These are phyloP conservation scores for Ceriops tagal DNA, from an alignment of 345 rosid genomes.

Conservation along the genomic window DNA sequence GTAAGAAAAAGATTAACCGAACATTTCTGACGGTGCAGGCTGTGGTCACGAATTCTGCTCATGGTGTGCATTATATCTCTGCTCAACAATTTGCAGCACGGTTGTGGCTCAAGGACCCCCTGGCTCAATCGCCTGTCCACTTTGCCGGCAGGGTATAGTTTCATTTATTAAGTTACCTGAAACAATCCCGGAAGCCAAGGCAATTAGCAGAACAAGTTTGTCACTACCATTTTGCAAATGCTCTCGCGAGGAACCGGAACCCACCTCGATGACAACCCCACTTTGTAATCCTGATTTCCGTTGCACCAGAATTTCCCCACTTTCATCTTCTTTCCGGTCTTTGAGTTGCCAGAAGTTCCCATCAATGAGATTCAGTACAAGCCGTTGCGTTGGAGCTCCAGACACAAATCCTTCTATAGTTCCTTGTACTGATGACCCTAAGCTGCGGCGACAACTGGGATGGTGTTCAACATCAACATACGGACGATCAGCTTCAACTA, in stretches of 20 bases:
- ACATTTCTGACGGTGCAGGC: slow-evolving; percentile 42
- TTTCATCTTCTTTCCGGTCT: slow-evolving; percentile 67
- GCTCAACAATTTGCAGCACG: slow-evolving; percentile 59
- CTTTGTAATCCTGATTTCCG: slow-evolving; percentile 62
- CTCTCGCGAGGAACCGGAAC: slow-evolving; percentile 56
- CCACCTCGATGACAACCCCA: slow-evolving; percentile 50
- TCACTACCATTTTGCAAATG: slow-evolving; percentile 73
- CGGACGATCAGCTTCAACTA: slow-evolving; percentile 43
- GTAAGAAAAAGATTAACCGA: background rate
- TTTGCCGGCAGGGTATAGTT: slow-evolving; percentile 81
- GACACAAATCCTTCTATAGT: slow-evolving; percentile 51
- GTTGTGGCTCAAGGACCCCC: slow-evolving; percentile 44
- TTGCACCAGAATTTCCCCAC: slow-evolving; percentile 49
- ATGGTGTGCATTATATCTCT: slow-evolving; percentile 77
- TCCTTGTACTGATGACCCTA: slow-evolving; percentile 33
- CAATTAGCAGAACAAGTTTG: slow-evolving; percentile 61
- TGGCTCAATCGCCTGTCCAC: slow-evolving; percentile 87
- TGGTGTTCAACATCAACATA: slow-evolving; percentile 53
- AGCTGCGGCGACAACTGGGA: slow-evolving; percentile 35
- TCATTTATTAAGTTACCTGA: slow-evolving; percentile 69
- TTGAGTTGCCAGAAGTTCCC: slow-evolving; percentile 71
- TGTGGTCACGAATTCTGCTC: slow-evolving; percentile 91
- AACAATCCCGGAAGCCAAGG: slow-evolving; percentile 35
- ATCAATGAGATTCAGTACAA: slow-evolving; percentile 43
- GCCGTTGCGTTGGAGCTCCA: slow-evolving; percentile 68